phyloP scores from a whole-genome alignment of 106 monocot species.

The Platanthera zijinensis region DNA sequence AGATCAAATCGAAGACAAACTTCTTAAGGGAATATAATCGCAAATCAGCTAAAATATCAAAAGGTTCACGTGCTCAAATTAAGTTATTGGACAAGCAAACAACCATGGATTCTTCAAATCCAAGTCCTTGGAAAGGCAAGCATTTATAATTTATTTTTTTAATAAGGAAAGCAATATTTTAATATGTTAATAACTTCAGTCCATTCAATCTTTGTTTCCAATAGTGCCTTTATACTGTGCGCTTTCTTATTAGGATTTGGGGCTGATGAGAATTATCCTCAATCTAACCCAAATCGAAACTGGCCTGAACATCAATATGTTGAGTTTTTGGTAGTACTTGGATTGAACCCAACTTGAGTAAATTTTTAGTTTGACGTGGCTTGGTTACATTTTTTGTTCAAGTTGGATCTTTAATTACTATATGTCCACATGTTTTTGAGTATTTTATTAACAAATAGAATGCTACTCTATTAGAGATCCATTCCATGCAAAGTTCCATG shows the following conservation, averaged over 20 bases:
- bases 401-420: neutral
- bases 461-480: neutral
- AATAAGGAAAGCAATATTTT: neutral
- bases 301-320: neutral
- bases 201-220: neutral
- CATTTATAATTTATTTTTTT: neutral
- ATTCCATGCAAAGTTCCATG: neutral
- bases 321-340: neutral
- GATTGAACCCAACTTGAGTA: neutral
- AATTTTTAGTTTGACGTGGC: neutral
- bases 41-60: constrained; percentile 10
- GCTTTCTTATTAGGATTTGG: neutral
- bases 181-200: neutral
- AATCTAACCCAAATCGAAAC: neutral
- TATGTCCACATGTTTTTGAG: neutral
- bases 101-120: neutral
- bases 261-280: neutral
- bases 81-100: neutral
- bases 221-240: neutral
- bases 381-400: neutral
- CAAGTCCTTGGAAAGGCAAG: neutral
- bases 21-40: neutral
- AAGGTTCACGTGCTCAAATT: constrained; percentile 1
- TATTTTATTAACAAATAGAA: constrained; percentile 1
- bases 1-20: constrained; percentile 9